These are phyloP conservation scores for Amaranthus hypochondriacus DNA, from an alignment of 148 eudicot genomes.

Conservation along the genomic window DNA sequence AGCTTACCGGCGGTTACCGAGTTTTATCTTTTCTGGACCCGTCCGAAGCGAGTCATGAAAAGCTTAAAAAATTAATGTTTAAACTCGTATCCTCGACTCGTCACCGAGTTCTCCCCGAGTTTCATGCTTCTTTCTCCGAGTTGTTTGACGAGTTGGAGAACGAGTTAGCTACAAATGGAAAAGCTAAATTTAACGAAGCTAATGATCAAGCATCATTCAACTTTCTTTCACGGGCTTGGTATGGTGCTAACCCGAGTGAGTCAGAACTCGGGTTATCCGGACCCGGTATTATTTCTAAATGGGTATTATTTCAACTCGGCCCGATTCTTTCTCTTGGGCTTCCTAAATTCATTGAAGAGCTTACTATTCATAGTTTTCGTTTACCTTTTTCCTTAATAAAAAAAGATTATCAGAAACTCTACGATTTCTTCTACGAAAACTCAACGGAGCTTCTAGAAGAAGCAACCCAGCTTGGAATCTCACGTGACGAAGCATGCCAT, in stretches of 20 bases:
- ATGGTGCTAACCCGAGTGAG: constrained; percentile 39
- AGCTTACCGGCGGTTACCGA: constrained; percentile 86
- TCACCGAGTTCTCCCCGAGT: constrained; percentile 61
- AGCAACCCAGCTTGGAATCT: constrained; percentile 52
- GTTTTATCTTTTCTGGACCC: constrained; percentile 80
- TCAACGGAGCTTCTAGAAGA: constrained; percentile 39
- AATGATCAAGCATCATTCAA: constrained; percentile 69
- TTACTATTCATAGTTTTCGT: constrained; percentile 41
- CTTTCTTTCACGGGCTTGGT: constrained; percentile 53
- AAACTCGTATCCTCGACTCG: constrained; percentile 40
- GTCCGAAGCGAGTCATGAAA: constrained; percentile 68
- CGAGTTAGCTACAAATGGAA: constrained; percentile 45
- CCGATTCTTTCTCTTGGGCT: constrained; percentile 63
- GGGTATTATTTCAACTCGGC: constrained; percentile 64
- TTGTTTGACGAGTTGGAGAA: constrained; percentile 51
- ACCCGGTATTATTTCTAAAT: constrained; percentile 47
- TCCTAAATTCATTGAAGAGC: constrained; percentile 57
- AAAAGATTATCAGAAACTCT: constrained; percentile 54
- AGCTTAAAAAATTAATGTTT: constrained; percentile 61
- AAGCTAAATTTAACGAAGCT: constrained; percentile 45
- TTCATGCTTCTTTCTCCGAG: constrained; percentile 39
- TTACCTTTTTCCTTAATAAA: constrained; percentile 56
- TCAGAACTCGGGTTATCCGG: constrained; percentile 52
- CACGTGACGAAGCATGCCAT: constrained; percentile 79
- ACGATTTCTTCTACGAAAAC: constrained; percentile 55